phyloP scores from a whole-genome alignment of 148 eudicot genomes.

The Rheum nobile region DNA sequence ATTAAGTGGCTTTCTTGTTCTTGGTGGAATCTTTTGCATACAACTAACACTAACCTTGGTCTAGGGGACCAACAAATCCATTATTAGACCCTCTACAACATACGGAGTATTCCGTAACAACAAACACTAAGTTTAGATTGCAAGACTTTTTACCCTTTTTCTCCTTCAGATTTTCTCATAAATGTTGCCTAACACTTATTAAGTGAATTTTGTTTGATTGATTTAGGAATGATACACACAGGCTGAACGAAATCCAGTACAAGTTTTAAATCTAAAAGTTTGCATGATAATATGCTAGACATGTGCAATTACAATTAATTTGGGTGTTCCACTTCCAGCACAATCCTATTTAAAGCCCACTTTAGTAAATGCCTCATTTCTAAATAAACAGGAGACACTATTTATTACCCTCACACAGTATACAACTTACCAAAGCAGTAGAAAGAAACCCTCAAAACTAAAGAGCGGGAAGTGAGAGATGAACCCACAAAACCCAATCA shows the following conservation, averaged over 20 bases:
- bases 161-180: no score
- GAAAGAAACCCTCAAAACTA: constrained; percentile 10
- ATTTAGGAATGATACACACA: no score
- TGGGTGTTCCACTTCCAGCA: not conserved
- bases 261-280: no score
- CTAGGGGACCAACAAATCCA: constrained; percentile 1
- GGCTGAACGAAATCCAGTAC: no score
- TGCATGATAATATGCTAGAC: not conserved
- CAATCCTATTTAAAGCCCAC: not conserved
- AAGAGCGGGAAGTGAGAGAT: constrained; percentile 13
- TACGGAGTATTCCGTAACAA: no score
- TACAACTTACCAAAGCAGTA: not conserved
- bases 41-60: constrained; percentile 15
- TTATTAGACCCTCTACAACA: not conserved
- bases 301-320: not conserved
- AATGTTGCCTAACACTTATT: no score
- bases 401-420: not conserved
- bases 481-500: constrained; percentile 11
- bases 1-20: constrained; percentile 12
- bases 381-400: not conserved
- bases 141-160: no score
- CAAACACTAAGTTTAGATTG: not conserved
- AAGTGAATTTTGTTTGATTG: no score
- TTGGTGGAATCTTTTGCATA: constrained; percentile 4
- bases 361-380: not conserved